phyloP scores from a whole-genome alignment of 495 filamentous ascomycete species.

The Penicillium flavigenum region DNA sequence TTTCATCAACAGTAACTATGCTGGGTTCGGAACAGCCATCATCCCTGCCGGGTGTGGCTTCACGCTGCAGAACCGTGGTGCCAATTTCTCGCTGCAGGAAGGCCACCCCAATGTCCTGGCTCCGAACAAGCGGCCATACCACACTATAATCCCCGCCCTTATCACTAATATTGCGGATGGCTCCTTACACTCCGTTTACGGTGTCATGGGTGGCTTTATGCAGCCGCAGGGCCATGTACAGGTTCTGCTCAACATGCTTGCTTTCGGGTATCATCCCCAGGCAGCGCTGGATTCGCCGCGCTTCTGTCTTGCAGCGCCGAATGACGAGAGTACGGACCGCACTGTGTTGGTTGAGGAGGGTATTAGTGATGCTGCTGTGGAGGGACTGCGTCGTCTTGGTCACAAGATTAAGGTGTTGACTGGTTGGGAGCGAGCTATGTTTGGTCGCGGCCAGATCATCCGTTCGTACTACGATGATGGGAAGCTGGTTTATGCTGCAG shows the following conservation, averaged over 20 bases:
- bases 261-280: slow-evolving; percentile 82
- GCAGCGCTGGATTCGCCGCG: slow-evolving; percentile 87
- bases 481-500: slow-evolving; percentile 71
- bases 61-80: slow-evolving; percentile 91
- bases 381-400: slow-evolving; percentile 66
- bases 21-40: slow-evolving; percentile 84
- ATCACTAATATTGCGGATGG: slow-evolving; percentile 73
- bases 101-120: slow-evolving; percentile 76
- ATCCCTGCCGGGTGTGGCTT: slow-evolving; percentile 83
- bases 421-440: slow-evolving; percentile 67
- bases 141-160: slow-evolving; percentile 95
- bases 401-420: slow-evolving; percentile 69
- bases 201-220: slow-evolving; percentile 99
- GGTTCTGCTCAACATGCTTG: slow-evolving; percentile 85
- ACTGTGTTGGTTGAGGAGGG: slow-evolving; percentile 85
- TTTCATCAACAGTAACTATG: slow-evolving; percentile 96
- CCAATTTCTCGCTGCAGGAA: slow-evolving; percentile 67
- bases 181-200: slow-evolving; percentile 78
- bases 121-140: slow-evolving; percentile 88
- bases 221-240: slow-evolving; percentile 98
- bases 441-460: slow-evolving; percentile 91
- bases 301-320: slow-evolving; percentile 75
- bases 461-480: slow-evolving; percentile 71
- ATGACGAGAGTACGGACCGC: slow-evolving; percentile 48
- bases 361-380: slow-evolving; percentile 62